Evolutionary conservation across 164 flowering plant species (phyloP), one percentile per base, ranked within the genome.

Genomic region (Aristolochia californica): DNA sequence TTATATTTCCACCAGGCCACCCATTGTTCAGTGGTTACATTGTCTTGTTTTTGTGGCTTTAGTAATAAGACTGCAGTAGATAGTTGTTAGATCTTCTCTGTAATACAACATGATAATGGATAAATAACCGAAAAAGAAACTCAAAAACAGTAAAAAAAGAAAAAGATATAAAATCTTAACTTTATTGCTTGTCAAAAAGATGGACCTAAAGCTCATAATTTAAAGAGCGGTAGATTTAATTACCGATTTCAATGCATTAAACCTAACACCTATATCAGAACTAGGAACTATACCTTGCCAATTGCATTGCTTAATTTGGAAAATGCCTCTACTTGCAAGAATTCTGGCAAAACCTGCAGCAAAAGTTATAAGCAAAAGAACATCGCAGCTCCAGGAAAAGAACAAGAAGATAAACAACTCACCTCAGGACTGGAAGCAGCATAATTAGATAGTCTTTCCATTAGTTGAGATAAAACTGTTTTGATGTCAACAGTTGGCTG

Each of bases 261-360:
- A 17, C 9, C 5, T 17, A 47, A n/a, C 50, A 4, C 22, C 50
- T 47, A 5, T 47, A 47, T 8, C 5, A 47, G 13, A 24, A 16
- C 13, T 16, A 30, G 4, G 51, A 59, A 13, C 44, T 34, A 66
- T 76, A 93, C 99, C 95, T 87, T 93, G 56, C 97, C 90, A 54
- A 93, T 93, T 53, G 96, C 94, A 78, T 70, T 78, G 72, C 84
- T 93, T 68, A 93, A 70, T 71, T 89, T 93, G 2, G 95, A 68
- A 72, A 93, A 93, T 63, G 99, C 99, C 69, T 93, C 97, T 30
- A 89, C 99, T 79, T 87, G 97, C 65, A 93, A 70, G 71, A 93
- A 93, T 63, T 93, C 96, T 55, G 97, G 96, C 55, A 93, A 71
- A 8, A 83, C 94, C 91, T 84, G 77, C 40, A 62, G 76, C 15